Evolutionary conservation across 2,329 filamentous ascomycete species (phyloP).

Genomic region (Pseudohalonectria lignicola): DNA sequence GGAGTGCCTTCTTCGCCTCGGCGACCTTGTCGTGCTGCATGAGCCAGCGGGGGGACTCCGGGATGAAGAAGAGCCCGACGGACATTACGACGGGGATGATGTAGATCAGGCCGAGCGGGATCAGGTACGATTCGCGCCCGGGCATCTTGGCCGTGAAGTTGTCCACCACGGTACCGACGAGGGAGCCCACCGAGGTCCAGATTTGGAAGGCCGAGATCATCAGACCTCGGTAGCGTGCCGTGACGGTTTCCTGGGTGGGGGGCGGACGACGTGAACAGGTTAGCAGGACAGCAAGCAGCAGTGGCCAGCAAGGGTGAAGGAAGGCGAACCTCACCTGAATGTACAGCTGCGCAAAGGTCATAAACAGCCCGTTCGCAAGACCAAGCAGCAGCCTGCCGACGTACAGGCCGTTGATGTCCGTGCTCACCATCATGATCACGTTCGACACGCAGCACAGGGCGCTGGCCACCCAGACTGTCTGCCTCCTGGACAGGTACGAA

Average conservation of each 20-base stretch:
- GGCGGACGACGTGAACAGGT: no score
- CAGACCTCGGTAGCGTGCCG: slow-evolving; percentile 13
- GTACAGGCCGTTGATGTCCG: slow-evolving; percentile 40
- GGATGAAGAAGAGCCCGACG: slow-evolving; percentile 24
- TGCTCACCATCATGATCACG: slow-evolving; percentile 46
- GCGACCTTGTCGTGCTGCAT: slow-evolving; percentile 23
- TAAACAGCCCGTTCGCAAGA: slow-evolving; percentile 44
- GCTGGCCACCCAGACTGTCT: slow-evolving; percentile 33
- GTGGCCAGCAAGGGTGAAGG: slow-evolving; percentile 26
- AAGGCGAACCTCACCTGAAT: slow-evolving; percentile 13
- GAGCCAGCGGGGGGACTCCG: slow-evolving; percentile 29
- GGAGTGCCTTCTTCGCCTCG: slow-evolving; percentile 18
- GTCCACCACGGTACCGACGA: slow-evolving; percentile 38
- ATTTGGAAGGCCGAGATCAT: slow-evolving; percentile 26
- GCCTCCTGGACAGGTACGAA: slow-evolving; percentile 17
- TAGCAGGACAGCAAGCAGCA: slow-evolving; percentile 31
- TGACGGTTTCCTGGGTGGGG: slow-evolving; percentile 18
- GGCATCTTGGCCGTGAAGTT: slow-evolving; percentile 30
- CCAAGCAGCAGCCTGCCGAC: slow-evolving; percentile 43
- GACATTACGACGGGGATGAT: slow-evolving; percentile 23
- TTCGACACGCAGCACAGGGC: slow-evolving; percentile 38
- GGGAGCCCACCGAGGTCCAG: slow-evolving; percentile 17
- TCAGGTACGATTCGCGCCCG: slow-evolving; percentile 24
- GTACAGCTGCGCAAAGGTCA: slow-evolving; percentile 35
- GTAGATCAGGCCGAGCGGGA: slow-evolving; percentile 28